phyloP scores from a whole-genome alignment of 2,329 filamentous ascomycete genomes.

The Diplodia mutila region DNA sequence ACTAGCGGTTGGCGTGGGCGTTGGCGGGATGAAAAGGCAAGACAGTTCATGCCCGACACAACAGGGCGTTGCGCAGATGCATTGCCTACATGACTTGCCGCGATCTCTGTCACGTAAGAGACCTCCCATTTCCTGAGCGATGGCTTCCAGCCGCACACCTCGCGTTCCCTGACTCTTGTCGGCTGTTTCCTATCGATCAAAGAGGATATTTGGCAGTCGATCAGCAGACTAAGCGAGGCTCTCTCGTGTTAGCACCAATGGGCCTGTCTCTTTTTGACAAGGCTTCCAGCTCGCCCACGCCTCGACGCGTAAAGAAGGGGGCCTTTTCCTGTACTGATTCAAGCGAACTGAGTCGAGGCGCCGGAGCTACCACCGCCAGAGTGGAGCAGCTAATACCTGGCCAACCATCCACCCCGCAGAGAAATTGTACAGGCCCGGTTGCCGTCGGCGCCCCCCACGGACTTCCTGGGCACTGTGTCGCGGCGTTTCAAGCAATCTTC shows the following conservation, averaged over 20 bases:
- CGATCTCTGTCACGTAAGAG: neutral
- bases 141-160: neutral
- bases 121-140: neutral
- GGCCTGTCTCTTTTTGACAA: neutral
- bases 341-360: neutral
- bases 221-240: constrained; percentile 4
- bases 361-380: constrained; percentile 1
- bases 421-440: neutral
- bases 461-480: no score
- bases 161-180: constrained; percentile 10
- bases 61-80: no score
- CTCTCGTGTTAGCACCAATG: neutral
- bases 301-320: no score
- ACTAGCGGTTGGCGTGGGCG: neutral
- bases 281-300: neutral
- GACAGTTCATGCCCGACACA: neutral
- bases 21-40: constrained; percentile 12
- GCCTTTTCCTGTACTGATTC: neutral
- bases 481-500: neutral
- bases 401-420: neutral
- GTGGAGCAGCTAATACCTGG: neutral
- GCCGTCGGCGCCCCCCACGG: neutral
- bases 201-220: neutral
- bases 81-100: neutral
- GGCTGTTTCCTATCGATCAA: neutral